phyloP scores from a whole-genome alignment of 306 rosid species.

The Betula pendula region DNA sequence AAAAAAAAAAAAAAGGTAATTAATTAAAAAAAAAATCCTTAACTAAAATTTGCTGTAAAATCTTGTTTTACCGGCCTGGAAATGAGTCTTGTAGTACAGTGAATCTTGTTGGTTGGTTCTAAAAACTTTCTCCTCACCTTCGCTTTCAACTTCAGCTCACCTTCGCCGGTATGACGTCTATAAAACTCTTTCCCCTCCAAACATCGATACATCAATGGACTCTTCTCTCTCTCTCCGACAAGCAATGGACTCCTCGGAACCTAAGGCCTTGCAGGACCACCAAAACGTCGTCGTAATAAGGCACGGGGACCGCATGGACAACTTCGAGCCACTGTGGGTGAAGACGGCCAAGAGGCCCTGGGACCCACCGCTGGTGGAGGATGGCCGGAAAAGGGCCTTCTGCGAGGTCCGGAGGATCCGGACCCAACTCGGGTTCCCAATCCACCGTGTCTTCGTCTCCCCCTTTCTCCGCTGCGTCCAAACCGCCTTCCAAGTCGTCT shows the following conservation, averaged over 20 bases:
- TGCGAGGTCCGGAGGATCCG: slow-evolving; percentile 57
- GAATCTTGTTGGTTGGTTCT: too few relatives aligned
- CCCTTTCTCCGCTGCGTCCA: slow-evolving; percentile 90
- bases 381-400: slow-evolving; percentile 65
- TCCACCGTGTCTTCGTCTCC: slow-evolving; percentile 75
- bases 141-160: too few relatives aligned
- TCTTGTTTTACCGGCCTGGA: too few relatives aligned
- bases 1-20: too few relatives aligned
- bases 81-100: too few relatives aligned
- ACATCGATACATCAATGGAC: too few relatives aligned
- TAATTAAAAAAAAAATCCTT: too few relatives aligned
- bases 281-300: slow-evolving; percentile 87
- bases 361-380: slow-evolving; percentile 70
- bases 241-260: background rate
- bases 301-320: slow-evolving; percentile 93
- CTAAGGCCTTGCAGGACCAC: slow-evolving; percentile 26
- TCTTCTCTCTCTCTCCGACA: background rate
- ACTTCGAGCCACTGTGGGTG: slow-evolving; percentile 58
- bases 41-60: too few relatives aligned
- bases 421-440: slow-evolving; percentile 39
- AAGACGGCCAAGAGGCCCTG: slow-evolving; percentile 57
- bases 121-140: too few relatives aligned
- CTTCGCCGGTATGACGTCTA: too few relatives aligned
- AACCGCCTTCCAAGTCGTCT: slow-evolving; percentile 66
- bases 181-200: too few relatives aligned